Conservation (phyloP, 2,329 filamentous ascomycete genomes). For the Cladosporium sp. region DNA sequence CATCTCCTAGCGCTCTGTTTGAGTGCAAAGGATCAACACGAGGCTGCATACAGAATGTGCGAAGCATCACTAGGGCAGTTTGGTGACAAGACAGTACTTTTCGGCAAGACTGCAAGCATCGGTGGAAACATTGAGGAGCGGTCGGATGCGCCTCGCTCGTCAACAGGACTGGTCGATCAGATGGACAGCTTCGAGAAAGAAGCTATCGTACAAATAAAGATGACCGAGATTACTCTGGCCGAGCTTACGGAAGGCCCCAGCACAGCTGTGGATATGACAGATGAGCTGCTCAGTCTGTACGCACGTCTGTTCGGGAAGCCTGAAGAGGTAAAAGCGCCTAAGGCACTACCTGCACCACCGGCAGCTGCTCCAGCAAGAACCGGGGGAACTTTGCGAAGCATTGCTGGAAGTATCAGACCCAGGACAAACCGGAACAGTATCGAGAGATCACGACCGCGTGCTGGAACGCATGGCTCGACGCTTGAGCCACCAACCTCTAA, state of each 20-base stretch:
- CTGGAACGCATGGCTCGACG: neutral
- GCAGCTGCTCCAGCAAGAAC: constrained; percentile 28
- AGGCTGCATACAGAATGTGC: constrained; percentile 77
- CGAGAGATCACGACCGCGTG: neutral
- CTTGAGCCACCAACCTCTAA: neutral
- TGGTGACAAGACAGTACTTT: constrained; percentile 64
- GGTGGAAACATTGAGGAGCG: constrained; percentile 25
- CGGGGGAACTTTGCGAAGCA: constrained; percentile 44
- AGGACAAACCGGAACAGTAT: constrained; percentile 40
- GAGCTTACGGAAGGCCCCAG: constrained; percentile 82
- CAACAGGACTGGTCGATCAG: constrained; percentile 65
- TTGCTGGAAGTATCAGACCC: constrained; percentile 72
- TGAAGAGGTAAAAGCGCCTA: constrained; percentile 41
- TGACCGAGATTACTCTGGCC: constrained; percentile 84
- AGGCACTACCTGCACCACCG: constrained; percentile 52
- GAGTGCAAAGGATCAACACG: constrained; percentile 82
- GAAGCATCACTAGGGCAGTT: constrained; percentile 92
- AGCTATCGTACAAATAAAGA: constrained; percentile 87
- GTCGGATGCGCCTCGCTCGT: constrained; percentile 16
- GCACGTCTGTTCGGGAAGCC: constrained; percentile 73
- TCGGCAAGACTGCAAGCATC: constrained; percentile 36
- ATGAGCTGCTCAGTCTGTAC: constrained; percentile 81
- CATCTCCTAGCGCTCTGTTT: constrained; percentile 84
- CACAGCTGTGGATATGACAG: constrained; percentile 82
- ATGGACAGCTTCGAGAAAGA: constrained; percentile 85